Conservation (phyloP, 192 early-diverging fungal genomes). For the Oehlia diaphana region DNA sequence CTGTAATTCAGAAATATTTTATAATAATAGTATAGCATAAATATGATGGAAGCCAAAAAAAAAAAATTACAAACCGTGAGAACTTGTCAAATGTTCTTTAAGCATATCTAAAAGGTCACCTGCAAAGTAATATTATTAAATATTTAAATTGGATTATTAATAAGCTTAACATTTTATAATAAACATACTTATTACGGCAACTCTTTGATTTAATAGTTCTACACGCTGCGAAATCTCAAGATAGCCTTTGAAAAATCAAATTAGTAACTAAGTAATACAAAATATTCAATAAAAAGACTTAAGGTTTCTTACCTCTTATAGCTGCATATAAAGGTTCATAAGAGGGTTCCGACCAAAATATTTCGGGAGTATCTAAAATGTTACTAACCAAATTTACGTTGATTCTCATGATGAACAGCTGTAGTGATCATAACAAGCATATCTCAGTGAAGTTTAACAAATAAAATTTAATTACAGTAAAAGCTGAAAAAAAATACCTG, state of each 20-base stretch:
- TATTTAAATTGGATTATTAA: neutral
- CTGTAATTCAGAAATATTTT: slow-evolving; percentile 23
- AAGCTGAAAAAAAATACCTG: slow-evolving; percentile 40
- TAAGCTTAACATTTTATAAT: neutral
- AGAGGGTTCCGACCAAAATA: slow-evolving; percentile 87
- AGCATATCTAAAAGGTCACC: slow-evolving; percentile 91
- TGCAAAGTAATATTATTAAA: neutral
- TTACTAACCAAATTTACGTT: slow-evolving; percentile 89
- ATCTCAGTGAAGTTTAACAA: too few relatives aligned
- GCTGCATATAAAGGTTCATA: slow-evolving; percentile 79
- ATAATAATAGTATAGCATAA: neutral
- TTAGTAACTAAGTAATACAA: neutral
- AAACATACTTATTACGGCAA: slow-evolving; percentile 73
- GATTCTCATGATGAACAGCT: slow-evolving; percentile 84
- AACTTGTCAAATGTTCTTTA: slow-evolving; percentile 88
- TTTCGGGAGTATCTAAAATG: slow-evolving; percentile 90
- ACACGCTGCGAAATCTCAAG: slow-evolving; percentile 84
- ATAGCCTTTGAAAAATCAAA: slow-evolving; percentile 48
- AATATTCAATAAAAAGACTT: neutral
- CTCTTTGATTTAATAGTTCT: slow-evolving; percentile 90
- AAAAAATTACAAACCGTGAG: slow-evolving; percentile 57
- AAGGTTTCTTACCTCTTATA: slow-evolving; percentile 54
- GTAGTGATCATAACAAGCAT: neutral
- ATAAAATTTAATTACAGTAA: neutral
- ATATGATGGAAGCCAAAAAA: too few relatives aligned